Conservation (phyloP, 768 basidiomycete species). For the Suillus decipiens region DNA sequence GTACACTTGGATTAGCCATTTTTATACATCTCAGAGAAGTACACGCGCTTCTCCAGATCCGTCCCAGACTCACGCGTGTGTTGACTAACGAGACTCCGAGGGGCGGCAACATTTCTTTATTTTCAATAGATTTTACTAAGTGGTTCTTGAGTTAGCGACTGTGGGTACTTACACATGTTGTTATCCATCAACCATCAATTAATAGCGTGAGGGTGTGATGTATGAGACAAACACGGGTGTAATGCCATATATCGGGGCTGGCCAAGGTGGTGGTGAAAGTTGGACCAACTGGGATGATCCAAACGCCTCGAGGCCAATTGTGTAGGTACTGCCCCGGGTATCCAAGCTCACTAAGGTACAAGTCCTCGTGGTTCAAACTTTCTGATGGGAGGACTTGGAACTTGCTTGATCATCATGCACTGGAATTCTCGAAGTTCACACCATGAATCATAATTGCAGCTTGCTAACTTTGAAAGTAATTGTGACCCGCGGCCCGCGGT, state of each 20-base stretch:
- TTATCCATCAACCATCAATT: not conserved
- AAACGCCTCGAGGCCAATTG: not conserved
- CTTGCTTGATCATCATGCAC: not conserved
- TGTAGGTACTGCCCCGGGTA: not conserved
- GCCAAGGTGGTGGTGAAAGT: not conserved
- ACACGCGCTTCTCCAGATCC: not conserved
- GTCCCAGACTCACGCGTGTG: not conserved
- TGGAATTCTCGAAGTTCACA: not conserved
- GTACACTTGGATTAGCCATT: constrained; percentile 1
- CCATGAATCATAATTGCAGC: not conserved
- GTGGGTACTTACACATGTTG: not conserved
- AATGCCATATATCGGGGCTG: not conserved
- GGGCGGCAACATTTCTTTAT: not conserved
- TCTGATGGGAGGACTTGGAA: not conserved
- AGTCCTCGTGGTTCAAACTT: not conserved
- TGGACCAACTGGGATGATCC: not conserved
- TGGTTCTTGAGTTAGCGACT: not conserved
- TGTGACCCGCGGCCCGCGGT: not conserved
- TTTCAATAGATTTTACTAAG: not conserved
- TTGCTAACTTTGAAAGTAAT: not conserved
- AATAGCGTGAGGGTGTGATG: not conserved
- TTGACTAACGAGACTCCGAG: not conserved
- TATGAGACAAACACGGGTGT: not conserved
- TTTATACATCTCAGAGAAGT: not conserved
- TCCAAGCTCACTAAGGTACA: not conserved